A percentile compares a stretch with the other conserved stretches of the same genome.
These are phyloP conservation scores for Phytophthora citrophthora DNA, from an alignment of 352 stramenopile genomes.

Conservation along the genomic window DNA sequence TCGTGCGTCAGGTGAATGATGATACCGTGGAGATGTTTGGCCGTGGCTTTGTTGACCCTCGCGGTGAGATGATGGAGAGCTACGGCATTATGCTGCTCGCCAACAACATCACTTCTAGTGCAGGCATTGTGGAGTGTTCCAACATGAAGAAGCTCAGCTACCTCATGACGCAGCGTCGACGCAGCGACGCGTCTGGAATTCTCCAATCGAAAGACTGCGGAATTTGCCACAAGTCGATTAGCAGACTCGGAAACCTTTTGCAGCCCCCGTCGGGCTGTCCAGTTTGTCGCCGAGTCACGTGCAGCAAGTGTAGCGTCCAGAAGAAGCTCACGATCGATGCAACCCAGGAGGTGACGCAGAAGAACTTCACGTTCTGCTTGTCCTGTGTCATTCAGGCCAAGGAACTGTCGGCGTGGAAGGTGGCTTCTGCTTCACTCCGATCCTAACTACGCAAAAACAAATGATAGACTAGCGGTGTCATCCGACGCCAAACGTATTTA, in stretches of 20 bases:
- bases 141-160: conserved; percentile 73
- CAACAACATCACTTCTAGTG: conserved; percentile 36
- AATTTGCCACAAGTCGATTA: conserved; percentile 38
- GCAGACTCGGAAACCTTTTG: conserved; percentile 31
- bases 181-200: conserved; percentile 28
- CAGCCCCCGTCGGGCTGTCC: conserved; percentile 32
- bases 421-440: conserved; percentile 39
- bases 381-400: conserved; percentile 57
- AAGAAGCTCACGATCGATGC: conserved; percentile 53
- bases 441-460: background rate
- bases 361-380: conserved; percentile 62
- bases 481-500: conserved; percentile 3
- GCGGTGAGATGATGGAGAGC: conserved; percentile 49
- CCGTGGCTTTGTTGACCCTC: conserved; percentile 50
- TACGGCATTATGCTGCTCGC: conserved; percentile 47
- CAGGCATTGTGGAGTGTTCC: conserved; percentile 46
- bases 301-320: conserved; percentile 56
- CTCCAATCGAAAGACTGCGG: conserved; percentile 22
- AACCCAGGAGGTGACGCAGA: conserved; percentile 48
- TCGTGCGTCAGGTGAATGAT: conserved; percentile 40
- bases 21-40: conserved; percentile 59
- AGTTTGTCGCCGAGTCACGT: conserved; percentile 42
- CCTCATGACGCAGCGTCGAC: conserved; percentile 42
- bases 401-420: conserved; percentile 49
- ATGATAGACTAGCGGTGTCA: conserved; percentile 13